These are phyloP conservation scores for Pistacia atlantica DNA, from an alignment of 345 rosid species.

Conservation along the genomic window DNA sequence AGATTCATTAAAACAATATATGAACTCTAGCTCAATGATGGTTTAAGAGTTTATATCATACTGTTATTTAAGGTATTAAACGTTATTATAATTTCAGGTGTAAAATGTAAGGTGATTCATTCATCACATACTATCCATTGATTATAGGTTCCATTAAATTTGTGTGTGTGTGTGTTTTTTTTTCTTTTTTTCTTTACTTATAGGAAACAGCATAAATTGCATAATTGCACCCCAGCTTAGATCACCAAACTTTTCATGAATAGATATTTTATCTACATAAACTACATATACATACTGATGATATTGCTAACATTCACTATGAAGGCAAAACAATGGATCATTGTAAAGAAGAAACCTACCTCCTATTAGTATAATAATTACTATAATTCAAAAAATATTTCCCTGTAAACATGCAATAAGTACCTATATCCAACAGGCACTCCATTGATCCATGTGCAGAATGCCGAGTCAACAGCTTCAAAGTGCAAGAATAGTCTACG, in stretches of 20 bases:
- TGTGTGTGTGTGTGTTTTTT: neutral
- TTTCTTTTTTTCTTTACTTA: neutral
- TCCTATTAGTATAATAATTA: neutral
- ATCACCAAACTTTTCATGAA: neutral
- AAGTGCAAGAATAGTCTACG: slow-evolving; percentile 94
- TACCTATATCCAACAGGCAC: slow-evolving; percentile 92
- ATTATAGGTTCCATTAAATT: neutral
- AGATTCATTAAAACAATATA: neutral
- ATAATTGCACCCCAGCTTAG: neutral
- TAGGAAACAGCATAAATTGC: neutral
- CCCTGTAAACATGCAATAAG: neutral
- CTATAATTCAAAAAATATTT: neutral
- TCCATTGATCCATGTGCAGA: slow-evolving; percentile 91
- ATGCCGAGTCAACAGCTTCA: slow-evolving; percentile 98
- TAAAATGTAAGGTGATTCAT: neutral
- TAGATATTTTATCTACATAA: neutral
- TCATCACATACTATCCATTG: neutral
- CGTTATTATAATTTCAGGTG: too few relatives aligned
- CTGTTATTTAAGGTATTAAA: too few relatives aligned
- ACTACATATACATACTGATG: neutral
- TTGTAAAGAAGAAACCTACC: neutral
- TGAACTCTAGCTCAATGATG: neutral
- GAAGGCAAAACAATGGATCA: neutral
- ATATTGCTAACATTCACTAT: slow-evolving; percentile 5
- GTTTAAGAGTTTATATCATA: neutral